Conservation (phyloP, 805 yeast species). For the Zygotorulaspora florentina region DNA sequence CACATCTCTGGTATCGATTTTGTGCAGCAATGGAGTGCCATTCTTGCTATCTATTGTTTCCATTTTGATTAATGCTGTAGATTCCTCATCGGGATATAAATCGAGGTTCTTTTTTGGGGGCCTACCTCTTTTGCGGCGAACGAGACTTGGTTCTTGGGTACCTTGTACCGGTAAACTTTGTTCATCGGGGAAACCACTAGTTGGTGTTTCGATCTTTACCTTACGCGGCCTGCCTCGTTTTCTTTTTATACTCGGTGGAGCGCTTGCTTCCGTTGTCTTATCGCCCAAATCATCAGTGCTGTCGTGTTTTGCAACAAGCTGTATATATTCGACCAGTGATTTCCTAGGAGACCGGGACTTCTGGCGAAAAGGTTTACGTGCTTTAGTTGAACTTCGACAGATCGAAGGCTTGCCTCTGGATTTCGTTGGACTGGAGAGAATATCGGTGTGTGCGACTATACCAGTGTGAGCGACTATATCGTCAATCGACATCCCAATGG, state of each 20-base stretch:
- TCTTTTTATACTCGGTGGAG: neutral
- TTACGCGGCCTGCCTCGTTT: neutral
- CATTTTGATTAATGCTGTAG: too few relatives aligned
- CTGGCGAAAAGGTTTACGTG: slow-evolving; percentile 3
- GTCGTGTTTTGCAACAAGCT: neutral
- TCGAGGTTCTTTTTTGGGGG: neutral
- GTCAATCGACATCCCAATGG: slow-evolving; percentile 6
- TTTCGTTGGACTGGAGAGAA: slow-evolving; percentile 23
- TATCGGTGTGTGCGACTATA: slow-evolving; percentile 25
- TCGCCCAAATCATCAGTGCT: neutral
- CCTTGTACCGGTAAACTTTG: too few relatives aligned
- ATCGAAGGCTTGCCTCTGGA: slow-evolving; percentile 1
- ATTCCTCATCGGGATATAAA: too few relatives aligned
- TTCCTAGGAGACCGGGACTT: slow-evolving; percentile 22
- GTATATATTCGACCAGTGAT: slow-evolving; percentile 7
- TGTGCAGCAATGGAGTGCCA: neutral
- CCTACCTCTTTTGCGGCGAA: neutral
- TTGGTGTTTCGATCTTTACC: neutral
- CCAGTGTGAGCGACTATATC: slow-evolving; percentile 25
- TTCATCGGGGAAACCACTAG: neutral
- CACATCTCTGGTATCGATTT: neutral
- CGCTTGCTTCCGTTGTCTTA: neutral
- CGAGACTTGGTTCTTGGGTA: neutral
- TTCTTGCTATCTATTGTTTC: too few relatives aligned
- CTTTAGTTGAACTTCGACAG: neutral